Evolutionary conservation across 768 basidiomycete species (phyloP).

Genomic region (Pilatotrama ljubarskyi): DNA sequence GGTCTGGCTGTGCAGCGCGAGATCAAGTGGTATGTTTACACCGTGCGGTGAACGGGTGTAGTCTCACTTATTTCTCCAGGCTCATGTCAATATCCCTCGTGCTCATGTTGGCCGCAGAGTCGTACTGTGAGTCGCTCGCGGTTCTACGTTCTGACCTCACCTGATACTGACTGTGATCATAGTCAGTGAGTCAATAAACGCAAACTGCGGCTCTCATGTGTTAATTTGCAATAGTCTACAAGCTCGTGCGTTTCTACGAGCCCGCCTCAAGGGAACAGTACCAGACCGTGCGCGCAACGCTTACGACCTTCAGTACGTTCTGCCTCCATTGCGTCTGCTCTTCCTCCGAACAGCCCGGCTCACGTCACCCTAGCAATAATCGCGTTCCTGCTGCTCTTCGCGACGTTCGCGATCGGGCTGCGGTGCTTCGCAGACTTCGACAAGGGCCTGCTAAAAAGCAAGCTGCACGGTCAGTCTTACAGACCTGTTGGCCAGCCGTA

Average conservation of each 20-base stretch:
- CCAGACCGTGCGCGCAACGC: conserved; percentile 70
- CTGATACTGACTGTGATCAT: conserved; percentile 8
- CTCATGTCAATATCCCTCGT: conserved; percentile 71
- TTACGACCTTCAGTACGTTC: conserved; percentile 77
- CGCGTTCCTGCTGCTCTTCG: conserved; percentile 70
- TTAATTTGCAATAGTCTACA: conserved; percentile 57
- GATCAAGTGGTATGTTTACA: conserved; percentile 63
- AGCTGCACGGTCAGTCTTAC: conserved; percentile 68
- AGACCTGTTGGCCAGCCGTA: conserved; percentile 30
- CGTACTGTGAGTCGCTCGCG: conserved; percentile 60
- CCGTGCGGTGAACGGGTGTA: not conserved
- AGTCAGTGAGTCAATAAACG: conserved; percentile 25
- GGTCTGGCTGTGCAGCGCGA: conserved; percentile 76
- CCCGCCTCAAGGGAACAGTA: conserved; percentile 58
- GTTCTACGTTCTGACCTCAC: not conserved
- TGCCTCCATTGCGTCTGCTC: not conserved
- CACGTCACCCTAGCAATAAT: conserved; percentile 56
- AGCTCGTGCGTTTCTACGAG: conserved; percentile 80
- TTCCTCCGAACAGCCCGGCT: not conserved
- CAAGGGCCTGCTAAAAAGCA: conserved; percentile 71
- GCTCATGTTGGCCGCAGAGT: conserved; percentile 75
- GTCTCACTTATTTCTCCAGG: conserved; percentile 37
- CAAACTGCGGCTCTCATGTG: not conserved
- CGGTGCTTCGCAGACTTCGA: conserved; percentile 84
- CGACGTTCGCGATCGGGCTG: conserved; percentile 75